phyloP scores from a whole-genome alignment of 139 green algal species.

The Tetradesmus obliquus region DNA sequence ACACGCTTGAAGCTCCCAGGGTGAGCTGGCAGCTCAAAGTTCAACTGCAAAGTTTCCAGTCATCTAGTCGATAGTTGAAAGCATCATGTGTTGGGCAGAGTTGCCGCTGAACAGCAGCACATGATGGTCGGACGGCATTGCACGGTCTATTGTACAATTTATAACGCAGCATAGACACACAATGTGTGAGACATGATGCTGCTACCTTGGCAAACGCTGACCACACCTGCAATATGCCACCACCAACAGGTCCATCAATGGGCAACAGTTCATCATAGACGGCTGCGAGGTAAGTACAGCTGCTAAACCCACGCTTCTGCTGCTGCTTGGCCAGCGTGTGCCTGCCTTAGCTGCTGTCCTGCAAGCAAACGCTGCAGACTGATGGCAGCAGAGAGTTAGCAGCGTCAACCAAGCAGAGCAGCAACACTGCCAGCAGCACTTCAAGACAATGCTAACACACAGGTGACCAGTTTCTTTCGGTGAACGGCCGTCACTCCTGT shows the following conservation, averaged over 20 bases:
- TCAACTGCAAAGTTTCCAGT: neutral
- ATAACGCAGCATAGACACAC: neutral
- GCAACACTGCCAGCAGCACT: neutral
- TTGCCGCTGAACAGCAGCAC: neutral
- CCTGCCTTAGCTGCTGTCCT: neutral
- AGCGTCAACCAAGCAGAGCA: neutral
- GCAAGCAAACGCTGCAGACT: neutral
- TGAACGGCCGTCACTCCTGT: too few species aligned
- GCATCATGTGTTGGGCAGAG: neutral
- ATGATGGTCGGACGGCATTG: neutral
- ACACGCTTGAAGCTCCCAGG: conserved; percentile 54
- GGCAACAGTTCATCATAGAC: conserved; percentile 76
- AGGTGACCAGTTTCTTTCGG: too few species aligned
- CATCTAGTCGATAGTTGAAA: neutral
- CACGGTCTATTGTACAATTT: neutral
- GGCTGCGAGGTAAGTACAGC: conserved; percentile 56
- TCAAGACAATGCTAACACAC: too few species aligned
- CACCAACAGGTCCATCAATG: conserved; percentile 65
- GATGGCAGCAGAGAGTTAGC: neutral
- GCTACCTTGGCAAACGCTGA: neutral
- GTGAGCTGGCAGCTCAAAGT: conserved; percentile 24
- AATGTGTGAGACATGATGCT: neutral
- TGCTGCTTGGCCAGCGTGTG: neutral
- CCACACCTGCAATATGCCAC: neutral
- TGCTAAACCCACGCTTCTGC: neutral